Evolutionary conservation across 164 flowering plant species (phyloP).

Genomic region (Saururus chinensis): DNA sequence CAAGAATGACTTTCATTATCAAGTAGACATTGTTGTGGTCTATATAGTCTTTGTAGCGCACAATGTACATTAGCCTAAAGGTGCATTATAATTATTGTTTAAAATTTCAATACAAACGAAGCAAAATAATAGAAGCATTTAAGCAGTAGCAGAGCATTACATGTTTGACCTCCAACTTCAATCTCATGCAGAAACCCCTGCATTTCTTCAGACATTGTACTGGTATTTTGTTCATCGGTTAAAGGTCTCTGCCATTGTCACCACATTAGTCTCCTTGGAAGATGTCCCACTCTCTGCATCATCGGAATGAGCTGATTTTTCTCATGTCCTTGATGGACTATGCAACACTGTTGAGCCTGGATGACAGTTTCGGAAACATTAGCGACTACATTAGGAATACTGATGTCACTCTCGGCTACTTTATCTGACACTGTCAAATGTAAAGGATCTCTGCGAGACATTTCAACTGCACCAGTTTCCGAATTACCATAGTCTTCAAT

Average conservation of each 20-base stretch:
- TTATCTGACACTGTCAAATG: background rate
- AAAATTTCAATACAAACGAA: no score
- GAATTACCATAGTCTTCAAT: slow-evolving; percentile 9
- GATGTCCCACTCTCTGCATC: slow-evolving; percentile 14
- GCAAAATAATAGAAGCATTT: background rate
- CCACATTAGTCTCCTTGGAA: slow-evolving; percentile 1
- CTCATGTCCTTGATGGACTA: slow-evolving; percentile 1
- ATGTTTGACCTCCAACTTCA: slow-evolving; percentile 14
- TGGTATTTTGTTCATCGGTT: slow-evolving; percentile 5
- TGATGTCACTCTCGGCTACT: background rate
- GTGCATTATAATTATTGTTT: no score
- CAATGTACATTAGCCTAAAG: background rate
- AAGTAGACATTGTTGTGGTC: background rate
- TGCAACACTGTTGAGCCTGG: background rate
- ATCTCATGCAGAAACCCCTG: slow-evolving; percentile 5
- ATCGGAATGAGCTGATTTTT: slow-evolving; percentile 6
- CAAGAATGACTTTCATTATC: no score
- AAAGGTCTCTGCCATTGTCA: slow-evolving; percentile 7
- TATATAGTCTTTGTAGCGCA: background rate
- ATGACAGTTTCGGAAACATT: background rate
- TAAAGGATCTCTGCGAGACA: background rate
- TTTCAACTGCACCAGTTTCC: slow-evolving; percentile 6
- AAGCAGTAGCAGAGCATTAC: slow-evolving; percentile 5
- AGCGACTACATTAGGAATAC: background rate
- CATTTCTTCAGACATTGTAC: slow-evolving; percentile 2